Evolutionary conservation across 306 rosid species (phyloP), one percentile per base, ranked within the genome.

Genomic region (Cicer cuneatum): DNA sequence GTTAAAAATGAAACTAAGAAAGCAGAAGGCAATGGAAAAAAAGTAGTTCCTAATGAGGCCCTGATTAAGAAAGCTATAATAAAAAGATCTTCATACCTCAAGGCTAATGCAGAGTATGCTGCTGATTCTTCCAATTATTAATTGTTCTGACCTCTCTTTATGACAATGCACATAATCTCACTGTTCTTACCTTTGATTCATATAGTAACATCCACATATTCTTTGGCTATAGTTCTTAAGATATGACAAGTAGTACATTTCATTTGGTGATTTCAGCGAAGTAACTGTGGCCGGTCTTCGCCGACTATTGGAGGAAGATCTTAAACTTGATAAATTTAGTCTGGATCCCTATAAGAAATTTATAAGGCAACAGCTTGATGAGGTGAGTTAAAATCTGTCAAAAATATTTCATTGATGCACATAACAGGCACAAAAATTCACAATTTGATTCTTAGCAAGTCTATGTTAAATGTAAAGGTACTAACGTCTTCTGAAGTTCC

Each of bases 251-350:
- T 49, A 75, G 41, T 24, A 4, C 61, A 71, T 7, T 71, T 78
- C 12, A 42, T 78, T 60, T 53, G 54, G 71, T 82, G 75, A 53
- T 66, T 78, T 61, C 91, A 94, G 99, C 69, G 78, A 82, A 65
- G 73, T 92, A 66, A 90, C 98, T 8, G 77, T 89, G 90, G 93
- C 85, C 66, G 90, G 88, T 74, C 90, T 94, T 69, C 98, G 97
- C 38, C 89, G 98, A 54, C 85, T 91, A 62, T 75, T 94, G 85
- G 98, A 94, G 84, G 82, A 83, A 82, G 98, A 94, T 83, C 97
- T 94, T 82, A 80, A 85, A 72, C 92, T 94, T 66, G 86, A 83
- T 61, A 76, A 74, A 71, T 66, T 77, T 82, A 38, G 87, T 73
- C 95, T 94, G 62, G 98, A 94, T 82, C 75, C 90, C 51, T 78